A percentile compares a stretch with the other conserved stretches of the same genome.
Evolutionary conservation across 2,329 filamentous ascomycete species (phyloP).

Genomic region (Calonectria pseudoreteaudii): DNA sequence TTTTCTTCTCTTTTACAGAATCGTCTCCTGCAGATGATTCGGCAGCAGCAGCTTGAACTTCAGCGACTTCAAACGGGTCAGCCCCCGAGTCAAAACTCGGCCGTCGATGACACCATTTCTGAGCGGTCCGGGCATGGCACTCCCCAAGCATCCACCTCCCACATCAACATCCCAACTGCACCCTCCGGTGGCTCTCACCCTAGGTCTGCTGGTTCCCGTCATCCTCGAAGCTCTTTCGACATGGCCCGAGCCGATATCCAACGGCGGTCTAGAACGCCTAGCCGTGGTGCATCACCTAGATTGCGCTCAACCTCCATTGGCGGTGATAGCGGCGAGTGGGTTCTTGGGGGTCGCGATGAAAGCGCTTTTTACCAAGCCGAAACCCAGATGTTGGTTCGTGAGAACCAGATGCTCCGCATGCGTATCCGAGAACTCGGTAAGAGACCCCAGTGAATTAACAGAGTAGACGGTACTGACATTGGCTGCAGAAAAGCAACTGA

Average conservation of each 20-base stretch:
- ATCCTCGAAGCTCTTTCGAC: constrained; percentile 70
- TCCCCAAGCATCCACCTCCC: constrained; percentile 50
- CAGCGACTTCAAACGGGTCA: constrained; percentile 67
- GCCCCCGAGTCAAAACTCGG: constrained; percentile 47
- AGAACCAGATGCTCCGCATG: constrained; percentile 85
- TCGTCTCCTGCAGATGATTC: constrained; percentile 81
- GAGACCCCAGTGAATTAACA: constrained; percentile 31
- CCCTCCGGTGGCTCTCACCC: constrained; percentile 57
- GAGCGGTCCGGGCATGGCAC: constrained; percentile 57
- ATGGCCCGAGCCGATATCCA: constrained; percentile 67
- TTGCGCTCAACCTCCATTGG: constrained; percentile 69
- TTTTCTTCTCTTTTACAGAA: constrained; percentile 64
- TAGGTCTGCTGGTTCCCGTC: constrained; percentile 62
- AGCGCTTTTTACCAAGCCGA: constrained; percentile 85
- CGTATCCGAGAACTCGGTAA: constrained; percentile 79
- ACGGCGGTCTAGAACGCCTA: constrained; percentile 69
- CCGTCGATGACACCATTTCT: constrained; percentile 63
- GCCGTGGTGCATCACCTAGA: constrained; percentile 67
- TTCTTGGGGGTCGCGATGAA: constrained; percentile 76
- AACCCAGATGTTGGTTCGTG: constrained; percentile 79
- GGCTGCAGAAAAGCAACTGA: constrained; percentile 62
- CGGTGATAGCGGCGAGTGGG: constrained; percentile 70
- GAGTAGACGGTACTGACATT: constrained; percentile 20
- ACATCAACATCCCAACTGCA: constrained; percentile 46
- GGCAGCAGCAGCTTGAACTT: constrained; percentile 79